Conservation (phyloP, 805 yeast species). For the Kodamaea kaohsiungensis region DNA sequence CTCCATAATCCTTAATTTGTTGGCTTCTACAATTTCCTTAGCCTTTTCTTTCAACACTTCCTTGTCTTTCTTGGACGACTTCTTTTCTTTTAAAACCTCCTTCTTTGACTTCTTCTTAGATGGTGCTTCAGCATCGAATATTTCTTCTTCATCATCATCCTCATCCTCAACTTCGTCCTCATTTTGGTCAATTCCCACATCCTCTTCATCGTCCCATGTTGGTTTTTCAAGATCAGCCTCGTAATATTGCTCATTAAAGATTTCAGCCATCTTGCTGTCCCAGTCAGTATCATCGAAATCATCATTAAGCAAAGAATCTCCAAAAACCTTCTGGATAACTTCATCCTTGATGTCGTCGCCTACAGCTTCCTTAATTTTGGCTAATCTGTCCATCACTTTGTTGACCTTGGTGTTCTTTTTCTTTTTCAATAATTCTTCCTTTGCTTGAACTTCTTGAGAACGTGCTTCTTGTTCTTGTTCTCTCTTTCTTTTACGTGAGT, state of each 20-base stretch:
- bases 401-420: slow-evolving; percentile 76
- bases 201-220: slow-evolving; percentile 53
- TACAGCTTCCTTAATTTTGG: slow-evolving; percentile 63
- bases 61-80: slow-evolving; percentile 60
- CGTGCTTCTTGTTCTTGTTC: slow-evolving; percentile 62
- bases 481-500: slow-evolving; percentile 79
- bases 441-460: slow-evolving; percentile 51
- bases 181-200: slow-evolving; percentile 18
- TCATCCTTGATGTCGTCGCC: slow-evolving; percentile 66
- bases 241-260: slow-evolving; percentile 84
- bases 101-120: slow-evolving; percentile 48
- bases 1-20: slow-evolving; percentile 62
- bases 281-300: slow-evolving; percentile 91
- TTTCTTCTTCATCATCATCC: slow-evolving; percentile 10
- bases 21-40: slow-evolving; percentile 74
- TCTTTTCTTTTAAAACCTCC: slow-evolving; percentile 58
- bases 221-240: slow-evolving; percentile 54
- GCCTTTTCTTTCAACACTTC: slow-evolving; percentile 65
- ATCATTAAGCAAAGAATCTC: slow-evolving; percentile 74
- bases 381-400: slow-evolving; percentile 70
- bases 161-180: slow-evolving; percentile 17
- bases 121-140: slow-evolving; percentile 24
- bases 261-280: slow-evolving; percentile 82
- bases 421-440: slow-evolving; percentile 62
- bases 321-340: slow-evolving; percentile 62